A percentile compares a stretch with the other conserved stretches of the same genome.
Evolutionary conservation across 176 grass and related monocot genomes (phyloP).

Genomic region (Tuctoria greenei): DNA sequence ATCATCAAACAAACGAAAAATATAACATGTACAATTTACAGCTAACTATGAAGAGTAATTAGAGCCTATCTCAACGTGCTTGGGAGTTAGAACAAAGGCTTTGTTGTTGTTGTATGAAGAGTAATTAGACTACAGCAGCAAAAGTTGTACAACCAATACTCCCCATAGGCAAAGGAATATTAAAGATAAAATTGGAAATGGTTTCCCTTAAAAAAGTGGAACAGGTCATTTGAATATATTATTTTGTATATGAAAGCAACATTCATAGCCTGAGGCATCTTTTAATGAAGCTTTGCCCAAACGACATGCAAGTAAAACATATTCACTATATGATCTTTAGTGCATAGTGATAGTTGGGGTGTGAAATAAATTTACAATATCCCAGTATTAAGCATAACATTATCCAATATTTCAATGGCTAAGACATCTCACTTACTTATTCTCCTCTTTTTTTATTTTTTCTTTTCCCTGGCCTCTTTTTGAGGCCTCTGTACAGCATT

Average conservation of each 20-base stretch:
- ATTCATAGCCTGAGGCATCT: not conserved
- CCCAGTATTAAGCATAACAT: not conserved
- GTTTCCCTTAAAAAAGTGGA: too few relatives aligned
- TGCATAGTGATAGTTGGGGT: not conserved
- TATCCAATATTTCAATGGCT: not conserved
- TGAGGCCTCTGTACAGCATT: too few relatives aligned
- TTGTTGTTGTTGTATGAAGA: not conserved
- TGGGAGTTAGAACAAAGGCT: too few relatives aligned
- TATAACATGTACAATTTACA: not conserved
- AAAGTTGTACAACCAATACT: not conserved
- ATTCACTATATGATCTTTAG: slow-evolving; percentile 9
- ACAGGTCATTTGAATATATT: not conserved
- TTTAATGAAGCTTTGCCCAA: slow-evolving; percentile 15
- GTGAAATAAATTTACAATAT: not conserved
- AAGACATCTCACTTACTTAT: not conserved
- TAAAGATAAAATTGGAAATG: slow-evolving; percentile 16
- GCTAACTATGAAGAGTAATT: slow-evolving; percentile 25
- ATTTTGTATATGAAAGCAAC: not conserved
- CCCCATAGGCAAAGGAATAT: slow-evolving; percentile 4
- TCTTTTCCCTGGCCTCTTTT: not conserved
- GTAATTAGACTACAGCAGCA: slow-evolving; percentile 13
- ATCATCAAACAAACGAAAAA: slow-evolving; percentile 19
- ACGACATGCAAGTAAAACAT: slow-evolving; percentile 27
- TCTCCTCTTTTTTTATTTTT: not conserved
- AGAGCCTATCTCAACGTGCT: not conserved